Evolutionary conservation across 139 green algal species (phyloP).

Genomic region (Pseudopediastrum boryanum): DNA sequence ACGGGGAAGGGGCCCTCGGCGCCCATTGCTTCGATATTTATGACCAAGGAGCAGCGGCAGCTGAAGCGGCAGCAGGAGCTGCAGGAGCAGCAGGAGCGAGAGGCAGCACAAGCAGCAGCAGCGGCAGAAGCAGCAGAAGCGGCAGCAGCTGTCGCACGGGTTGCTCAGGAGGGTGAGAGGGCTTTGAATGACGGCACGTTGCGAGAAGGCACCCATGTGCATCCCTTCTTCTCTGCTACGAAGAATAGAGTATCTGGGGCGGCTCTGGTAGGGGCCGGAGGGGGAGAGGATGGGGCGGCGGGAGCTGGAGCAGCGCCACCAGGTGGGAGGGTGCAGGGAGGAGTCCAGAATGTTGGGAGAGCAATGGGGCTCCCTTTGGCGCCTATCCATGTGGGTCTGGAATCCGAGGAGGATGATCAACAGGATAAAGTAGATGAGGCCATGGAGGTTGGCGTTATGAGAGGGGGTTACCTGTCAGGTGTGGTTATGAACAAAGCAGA

Average conservation of each 20-base stretch:
- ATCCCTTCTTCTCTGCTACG: slow-evolving; percentile 32
- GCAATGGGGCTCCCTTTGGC: slow-evolving; percentile 3
- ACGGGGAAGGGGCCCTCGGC: slow-evolving; percentile 16
- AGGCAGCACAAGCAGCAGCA: neutral
- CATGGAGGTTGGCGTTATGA: too few relatives aligned
- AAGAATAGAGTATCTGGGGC: too few relatives aligned
- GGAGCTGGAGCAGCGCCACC: slow-evolving; percentile 17
- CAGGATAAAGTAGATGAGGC: too few relatives aligned
- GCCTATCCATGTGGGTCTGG: slow-evolving; percentile 13
- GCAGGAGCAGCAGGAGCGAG: slow-evolving; percentile 14
- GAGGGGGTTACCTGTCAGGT: too few relatives aligned
- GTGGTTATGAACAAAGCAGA: too few relatives aligned
- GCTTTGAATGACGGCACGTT: too few relatives aligned
- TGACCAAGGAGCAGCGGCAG: slow-evolving; percentile 12
- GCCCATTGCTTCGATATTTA: slow-evolving; percentile 27
- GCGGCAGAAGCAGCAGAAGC: slow-evolving; percentile 8
- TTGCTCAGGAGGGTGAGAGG: too few relatives aligned
- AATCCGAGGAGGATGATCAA: too few relatives aligned
- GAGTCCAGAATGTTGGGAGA: slow-evolving; percentile 1
- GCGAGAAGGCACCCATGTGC: slow-evolving; percentile 1
- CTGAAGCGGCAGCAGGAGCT: neutral
- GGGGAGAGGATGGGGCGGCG: slow-evolving; percentile 6
- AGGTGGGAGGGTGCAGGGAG: neutral
- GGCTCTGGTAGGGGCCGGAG: neutral
- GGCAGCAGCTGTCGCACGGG: slow-evolving; percentile 19